Evolutionary conservation across 345 rosid species (phyloP).

Genomic region (Eucalyptus caleyi): DNA sequence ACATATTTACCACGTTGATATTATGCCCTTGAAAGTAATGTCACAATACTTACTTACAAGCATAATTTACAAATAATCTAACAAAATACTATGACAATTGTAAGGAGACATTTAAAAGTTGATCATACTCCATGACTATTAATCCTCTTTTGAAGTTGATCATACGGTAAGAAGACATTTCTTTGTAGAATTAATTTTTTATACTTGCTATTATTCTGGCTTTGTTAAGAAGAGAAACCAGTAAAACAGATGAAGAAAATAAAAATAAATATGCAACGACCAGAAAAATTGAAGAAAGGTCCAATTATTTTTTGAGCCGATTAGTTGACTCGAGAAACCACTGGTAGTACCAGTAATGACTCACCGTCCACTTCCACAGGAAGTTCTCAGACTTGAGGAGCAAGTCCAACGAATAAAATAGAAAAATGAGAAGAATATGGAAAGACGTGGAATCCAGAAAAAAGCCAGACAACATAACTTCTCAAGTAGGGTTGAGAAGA

Average conservation of each 20-base stretch:
- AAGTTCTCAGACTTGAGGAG: not conserved
- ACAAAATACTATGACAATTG: not conserved
- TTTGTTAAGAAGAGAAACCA: not conserved
- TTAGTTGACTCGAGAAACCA: not conserved
- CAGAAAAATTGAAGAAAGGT: not conserved
- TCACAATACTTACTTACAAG: not conserved
- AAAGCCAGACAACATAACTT: not conserved
- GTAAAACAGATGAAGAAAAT: not conserved
- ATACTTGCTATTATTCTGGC: not conserved
- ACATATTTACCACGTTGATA: not conserved
- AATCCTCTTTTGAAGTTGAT: not conserved
- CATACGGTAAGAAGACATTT: not conserved
- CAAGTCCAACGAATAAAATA: not conserved
- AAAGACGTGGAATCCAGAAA: not conserved
- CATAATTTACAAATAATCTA: not conserved
- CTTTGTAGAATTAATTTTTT: not conserved
- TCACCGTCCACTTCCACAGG: not conserved
- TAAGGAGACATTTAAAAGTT: not conserved
- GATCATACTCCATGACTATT: not conserved
- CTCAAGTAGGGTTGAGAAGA: not conserved
- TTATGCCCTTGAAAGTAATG: not conserved
- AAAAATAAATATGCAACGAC: not conserved
- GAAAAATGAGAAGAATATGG: not conserved
- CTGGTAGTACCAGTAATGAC: not conserved
- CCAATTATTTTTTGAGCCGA: not conserved